Evolutionary conservation across 1,284 basidiomycete genomes (phyloP).

Genomic region (Schizophyllum commune): DNA sequence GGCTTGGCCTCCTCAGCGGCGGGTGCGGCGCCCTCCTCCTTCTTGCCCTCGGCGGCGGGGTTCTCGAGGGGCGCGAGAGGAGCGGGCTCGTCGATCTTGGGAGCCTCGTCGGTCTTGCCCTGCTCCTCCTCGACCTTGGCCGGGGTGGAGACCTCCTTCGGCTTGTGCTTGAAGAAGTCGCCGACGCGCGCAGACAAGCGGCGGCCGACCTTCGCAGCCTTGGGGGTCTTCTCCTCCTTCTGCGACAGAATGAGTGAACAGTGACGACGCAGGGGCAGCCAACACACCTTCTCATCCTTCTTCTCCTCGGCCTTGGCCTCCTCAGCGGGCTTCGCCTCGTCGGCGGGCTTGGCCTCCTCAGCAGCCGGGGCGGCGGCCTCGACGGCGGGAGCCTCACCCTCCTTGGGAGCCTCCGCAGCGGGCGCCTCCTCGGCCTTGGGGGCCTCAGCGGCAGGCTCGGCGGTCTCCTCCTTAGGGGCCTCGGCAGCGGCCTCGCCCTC

Average conservation of each 20-base stretch:
- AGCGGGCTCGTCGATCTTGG: slow-evolving; percentile 55
- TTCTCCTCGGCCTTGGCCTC: slow-evolving; percentile 30
- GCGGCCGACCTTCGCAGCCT: slow-evolving; percentile 57
- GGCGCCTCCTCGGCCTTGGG: slow-evolving; percentile 28
- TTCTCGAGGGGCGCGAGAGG: slow-evolving; percentile 73
- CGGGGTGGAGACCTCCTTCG: slow-evolving; percentile 62
- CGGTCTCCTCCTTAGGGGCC: slow-evolving; percentile 24
- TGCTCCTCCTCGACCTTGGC: slow-evolving; percentile 82
- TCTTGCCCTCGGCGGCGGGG: slow-evolving; percentile 37
- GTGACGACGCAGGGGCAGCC: background rate
- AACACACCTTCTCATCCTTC: slow-evolving; percentile 59
- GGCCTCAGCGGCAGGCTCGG: slow-evolving; percentile 28
- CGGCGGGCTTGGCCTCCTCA: slow-evolving; percentile 26
- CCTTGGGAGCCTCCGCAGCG: slow-evolving; percentile 45
- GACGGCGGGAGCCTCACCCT: slow-evolving; percentile 35
- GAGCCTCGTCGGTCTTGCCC: slow-evolving; percentile 34
- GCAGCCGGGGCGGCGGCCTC: slow-evolving; percentile 23
- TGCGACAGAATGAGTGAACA: slow-evolving; percentile 7
- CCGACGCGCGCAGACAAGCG: slow-evolving; percentile 71
- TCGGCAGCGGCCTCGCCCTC: slow-evolving; percentile 18
- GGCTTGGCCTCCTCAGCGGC: slow-evolving; percentile 27
- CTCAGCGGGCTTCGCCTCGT: slow-evolving; percentile 21
- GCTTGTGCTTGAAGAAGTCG: slow-evolving; percentile 75
- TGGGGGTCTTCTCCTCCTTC: slow-evolving; percentile 29
- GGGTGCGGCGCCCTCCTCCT: slow-evolving; percentile 23